Percentiles rank a stretch among this genome's conserved stretches.
Evolutionary conservation across 2,329 filamentous ascomycete genomes (phyloP).

Genomic region (Paradendryphiella salina): DNA sequence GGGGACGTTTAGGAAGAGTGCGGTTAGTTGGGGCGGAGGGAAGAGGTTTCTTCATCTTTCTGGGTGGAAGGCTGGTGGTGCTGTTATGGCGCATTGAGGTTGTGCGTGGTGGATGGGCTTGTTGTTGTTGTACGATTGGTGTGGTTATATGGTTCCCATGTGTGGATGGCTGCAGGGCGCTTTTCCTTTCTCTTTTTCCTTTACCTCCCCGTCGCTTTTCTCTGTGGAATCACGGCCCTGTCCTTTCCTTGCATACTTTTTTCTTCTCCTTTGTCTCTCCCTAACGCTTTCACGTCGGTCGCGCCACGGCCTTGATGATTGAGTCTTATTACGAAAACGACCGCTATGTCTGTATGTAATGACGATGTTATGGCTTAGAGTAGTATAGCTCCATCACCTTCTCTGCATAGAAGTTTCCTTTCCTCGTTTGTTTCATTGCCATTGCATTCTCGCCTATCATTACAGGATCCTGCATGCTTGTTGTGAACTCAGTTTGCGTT

Average conservation of each 20-base stretch:
- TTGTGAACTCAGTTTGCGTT: too few relatives aligned
- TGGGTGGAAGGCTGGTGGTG: conserved; percentile 3
- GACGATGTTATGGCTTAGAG: conserved; percentile 4
- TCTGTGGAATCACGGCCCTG: neutral
- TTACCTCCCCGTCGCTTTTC: too few relatives aligned
- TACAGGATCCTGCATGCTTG: too few relatives aligned
- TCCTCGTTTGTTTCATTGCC: too few relatives aligned
- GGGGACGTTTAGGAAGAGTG: conserved; percentile 21
- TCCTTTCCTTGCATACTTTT: neutral
- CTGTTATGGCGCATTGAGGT: conserved; percentile 7
- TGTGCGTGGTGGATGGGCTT: too few relatives aligned
- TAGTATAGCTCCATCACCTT: neutral
- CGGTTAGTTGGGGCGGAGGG: conserved; percentile 44
- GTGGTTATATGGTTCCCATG: neutral
- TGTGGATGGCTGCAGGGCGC: neutral
- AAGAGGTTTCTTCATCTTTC: conserved; percentile 10
- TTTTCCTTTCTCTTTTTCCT: neutral
- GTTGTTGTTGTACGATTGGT: neutral
- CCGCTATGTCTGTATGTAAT: neutral
- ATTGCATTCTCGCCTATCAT: too few relatives aligned
- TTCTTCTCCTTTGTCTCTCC: neutral
- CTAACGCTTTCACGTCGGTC: neutral
- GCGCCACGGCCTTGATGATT: neutral
- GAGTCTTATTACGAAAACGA: conserved; percentile 1
- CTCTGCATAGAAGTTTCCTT: conserved; percentile 1